Evolutionary conservation across 192 early-diverging fungal genomes (phyloP).

Genomic region (Coemansia sp.): DNA sequence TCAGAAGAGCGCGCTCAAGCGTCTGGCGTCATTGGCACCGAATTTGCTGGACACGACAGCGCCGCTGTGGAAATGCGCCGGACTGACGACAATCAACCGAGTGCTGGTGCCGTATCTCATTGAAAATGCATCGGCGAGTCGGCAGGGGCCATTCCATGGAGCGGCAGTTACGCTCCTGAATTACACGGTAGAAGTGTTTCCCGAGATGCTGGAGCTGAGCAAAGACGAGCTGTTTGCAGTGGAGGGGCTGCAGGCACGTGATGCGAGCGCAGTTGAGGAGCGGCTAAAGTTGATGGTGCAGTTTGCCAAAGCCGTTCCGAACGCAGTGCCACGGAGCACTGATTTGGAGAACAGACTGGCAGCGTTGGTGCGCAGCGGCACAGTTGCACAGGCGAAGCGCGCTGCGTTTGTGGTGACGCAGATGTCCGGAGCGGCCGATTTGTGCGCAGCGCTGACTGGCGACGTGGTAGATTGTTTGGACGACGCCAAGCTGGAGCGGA

Average conservation of each 20-base stretch:
- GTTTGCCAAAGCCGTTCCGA: slow-evolving; percentile 69
- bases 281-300: slow-evolving; percentile 59
- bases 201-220: slow-evolving; percentile 42
- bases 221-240: slow-evolving; percentile 35
- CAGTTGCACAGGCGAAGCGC: slow-evolving; percentile 64
- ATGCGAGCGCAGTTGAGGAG: slow-evolving; percentile 20
- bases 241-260: slow-evolving; percentile 20
- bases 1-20: slow-evolving; percentile 68
- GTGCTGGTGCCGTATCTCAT: slow-evolving; percentile 56
- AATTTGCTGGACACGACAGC: slow-evolving; percentile 69
- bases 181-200: slow-evolving; percentile 38
- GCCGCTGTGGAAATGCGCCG: slow-evolving; percentile 72
- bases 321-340: slow-evolving; percentile 35
- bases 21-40: slow-evolving; percentile 63
- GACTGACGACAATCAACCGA: slow-evolving; percentile 73
- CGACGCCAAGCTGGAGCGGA: slow-evolving; percentile 24
- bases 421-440: slow-evolving; percentile 45
- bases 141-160: slow-evolving; percentile 9
- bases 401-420: slow-evolving; percentile 72
- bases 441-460: slow-evolving; percentile 57
- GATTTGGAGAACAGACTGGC: slow-evolving; percentile 50
- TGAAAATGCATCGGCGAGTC: slow-evolving; percentile 54
- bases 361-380: slow-evolving; percentile 58
- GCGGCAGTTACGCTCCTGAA: slow-evolving; percentile 30
- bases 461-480: slow-evolving; percentile 38